Conservation (phyloP, 1,284 basidiomycete species). For the Boletus holoroseus region DNA sequence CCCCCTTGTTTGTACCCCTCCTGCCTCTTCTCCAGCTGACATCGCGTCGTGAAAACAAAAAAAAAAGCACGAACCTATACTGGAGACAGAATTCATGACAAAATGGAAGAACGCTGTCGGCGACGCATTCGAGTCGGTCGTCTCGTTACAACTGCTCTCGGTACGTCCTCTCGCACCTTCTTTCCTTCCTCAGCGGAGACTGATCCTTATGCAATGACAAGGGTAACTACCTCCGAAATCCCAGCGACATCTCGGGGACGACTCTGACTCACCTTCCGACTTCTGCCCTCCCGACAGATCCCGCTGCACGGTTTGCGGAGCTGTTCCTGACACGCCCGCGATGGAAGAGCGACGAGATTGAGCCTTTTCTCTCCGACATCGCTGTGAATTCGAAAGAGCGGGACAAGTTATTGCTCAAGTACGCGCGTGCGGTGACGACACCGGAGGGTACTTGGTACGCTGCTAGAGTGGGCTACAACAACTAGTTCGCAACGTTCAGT, state of each 20-base stretch:
- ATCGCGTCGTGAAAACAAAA: background rate
- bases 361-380: constrained; percentile 75
- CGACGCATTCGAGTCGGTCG: constrained; percentile 60
- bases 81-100: constrained; percentile 49
- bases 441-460: constrained; percentile 67
- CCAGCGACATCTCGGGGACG: constrained; percentile 26
- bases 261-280: constrained; percentile 67
- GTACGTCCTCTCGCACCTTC: constrained; percentile 40
- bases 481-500: constrained; percentile 11
- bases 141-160: constrained; percentile 57
- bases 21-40: constrained; percentile 1
- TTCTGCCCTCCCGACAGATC: constrained; percentile 64
- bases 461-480: constrained; percentile 50
- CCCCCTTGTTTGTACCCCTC: constrained; percentile 4
- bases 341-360: constrained; percentile 78
- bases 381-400: constrained; percentile 77
- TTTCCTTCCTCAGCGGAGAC: background rate
- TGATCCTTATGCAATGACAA: constrained; percentile 28
- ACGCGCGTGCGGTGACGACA: constrained; percentile 72
- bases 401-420: constrained; percentile 82
- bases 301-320: constrained; percentile 73
- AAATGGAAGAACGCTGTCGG: constrained; percentile 71
- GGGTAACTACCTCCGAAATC: constrained; percentile 65
- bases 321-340: constrained; percentile 72
- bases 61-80: constrained; percentile 50